Percentiles rank a stretch among this genome's conserved stretches.
Evolutionary conservation across 306 rosid genomes (phyloP).

Genomic region (Ceratonia siliqua): DNA sequence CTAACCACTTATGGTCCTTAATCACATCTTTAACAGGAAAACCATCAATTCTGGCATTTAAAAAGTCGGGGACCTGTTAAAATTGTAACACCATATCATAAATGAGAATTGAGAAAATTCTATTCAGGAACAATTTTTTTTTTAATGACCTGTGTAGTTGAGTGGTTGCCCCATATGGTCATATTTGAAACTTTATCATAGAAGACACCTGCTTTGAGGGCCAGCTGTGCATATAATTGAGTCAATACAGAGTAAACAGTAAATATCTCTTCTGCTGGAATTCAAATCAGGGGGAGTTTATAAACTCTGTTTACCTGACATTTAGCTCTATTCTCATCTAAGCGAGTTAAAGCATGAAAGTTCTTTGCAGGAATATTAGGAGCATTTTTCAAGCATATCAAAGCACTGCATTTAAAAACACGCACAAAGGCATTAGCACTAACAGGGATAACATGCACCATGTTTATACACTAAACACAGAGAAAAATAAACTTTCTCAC

Average conservation of each 20-base stretch:
- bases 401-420: conserved; percentile 58
- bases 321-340: conserved; percentile 97
- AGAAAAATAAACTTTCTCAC: conserved; percentile 45
- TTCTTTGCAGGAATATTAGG: conserved; percentile 90
- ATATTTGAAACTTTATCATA: conserved; percentile 90
- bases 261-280: background rate
- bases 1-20: conserved; percentile 90
- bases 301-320: conserved; percentile 70
- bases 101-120: conserved; percentile 27
- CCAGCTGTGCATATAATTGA: conserved; percentile 59
- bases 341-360: conserved; percentile 92
- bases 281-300: background rate
- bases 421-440: conserved; percentile 24
- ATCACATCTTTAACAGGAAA: conserved; percentile 85
- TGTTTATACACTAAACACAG: conserved; percentile 24
- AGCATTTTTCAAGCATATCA: conserved; percentile 97
- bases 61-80: conserved; percentile 88
- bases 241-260: conserved; percentile 18
- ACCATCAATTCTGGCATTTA: conserved; percentile 85
- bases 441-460: conserved; percentile 19
- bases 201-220: conserved; percentile 98
- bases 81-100: conserved; percentile 23
- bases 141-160: conserved; percentile 87
- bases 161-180: conserved; percentile 99
- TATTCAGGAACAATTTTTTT: background rate